Evolutionary conservation across 805 yeast species (phyloP).

Genomic region (Metschnikowia arizonensis): DNA sequence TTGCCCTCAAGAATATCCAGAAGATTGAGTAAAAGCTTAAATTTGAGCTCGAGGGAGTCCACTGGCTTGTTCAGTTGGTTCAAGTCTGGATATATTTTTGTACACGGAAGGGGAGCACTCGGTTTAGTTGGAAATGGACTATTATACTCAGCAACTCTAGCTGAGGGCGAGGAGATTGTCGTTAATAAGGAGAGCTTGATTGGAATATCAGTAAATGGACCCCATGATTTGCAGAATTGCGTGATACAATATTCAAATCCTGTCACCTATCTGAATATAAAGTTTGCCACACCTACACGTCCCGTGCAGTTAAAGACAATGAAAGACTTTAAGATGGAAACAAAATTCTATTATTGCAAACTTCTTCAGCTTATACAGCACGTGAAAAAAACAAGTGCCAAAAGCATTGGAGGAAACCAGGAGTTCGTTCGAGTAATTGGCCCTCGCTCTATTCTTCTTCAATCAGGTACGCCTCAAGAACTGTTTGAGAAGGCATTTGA

Average conservation of each 20-base stretch:
- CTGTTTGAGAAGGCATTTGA: constrained; percentile 11
- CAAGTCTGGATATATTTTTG: constrained; percentile 41
- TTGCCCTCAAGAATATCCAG: constrained; percentile 40
- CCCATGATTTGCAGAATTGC: constrained; percentile 41
- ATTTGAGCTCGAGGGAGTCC: constrained; percentile 20
- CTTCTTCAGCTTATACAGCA: constrained; percentile 3
- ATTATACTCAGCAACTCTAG: constrained; percentile 44
- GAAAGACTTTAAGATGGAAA: constrained; percentile 9
- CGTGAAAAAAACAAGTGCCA: constrained; percentile 3
- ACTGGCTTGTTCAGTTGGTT: constrained; percentile 41
- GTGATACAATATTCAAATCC: constrained; percentile 23
- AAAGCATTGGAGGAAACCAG: constrained; percentile 28
- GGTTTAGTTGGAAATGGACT: constrained; percentile 55
- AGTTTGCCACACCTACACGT: constrained; percentile 12
- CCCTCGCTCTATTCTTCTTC: constrained; percentile 49
- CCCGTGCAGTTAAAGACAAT: constrained; percentile 10
- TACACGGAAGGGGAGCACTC: constrained; percentile 56
- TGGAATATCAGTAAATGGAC: constrained; percentile 49
- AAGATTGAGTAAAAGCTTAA: constrained; percentile 25
- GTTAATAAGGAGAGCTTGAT: constrained; percentile 45
- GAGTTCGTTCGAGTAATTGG: constrained; percentile 50
- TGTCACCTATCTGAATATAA: constrained; percentile 5
- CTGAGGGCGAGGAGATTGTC: constrained; percentile 45
- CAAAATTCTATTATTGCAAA: constrained; percentile 14
- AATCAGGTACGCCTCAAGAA: constrained; percentile 35